Base-by-base conservation (phyloP, 306 rosid genomes). In the Benincasa hispida region DNA sequence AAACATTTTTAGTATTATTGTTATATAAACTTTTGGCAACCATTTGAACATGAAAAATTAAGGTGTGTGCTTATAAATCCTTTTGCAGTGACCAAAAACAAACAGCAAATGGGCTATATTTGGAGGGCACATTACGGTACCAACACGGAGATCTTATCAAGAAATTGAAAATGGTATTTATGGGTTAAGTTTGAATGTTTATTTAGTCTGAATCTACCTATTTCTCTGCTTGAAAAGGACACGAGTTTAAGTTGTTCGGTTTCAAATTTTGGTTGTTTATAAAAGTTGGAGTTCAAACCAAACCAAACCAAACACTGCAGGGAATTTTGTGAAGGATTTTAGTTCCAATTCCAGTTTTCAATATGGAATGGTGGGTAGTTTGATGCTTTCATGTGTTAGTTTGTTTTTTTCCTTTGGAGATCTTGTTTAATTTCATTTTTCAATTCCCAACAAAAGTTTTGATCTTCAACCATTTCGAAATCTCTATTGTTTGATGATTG, bases 91-190 rank as follows among this genome's bases (percentile, higher is more conserved):
- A 28, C 45, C 30, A 47, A 5, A 48, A 72, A 27, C 76, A 72
- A 72, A 72, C 76, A 72, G 42, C 41, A 25, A 28, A 72, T 72
- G 51, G 76, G 76, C 15, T 25, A 9, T 48, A 28, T 9, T 17
- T 72, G 58, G 59, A 72, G 24, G 76, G 58, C 39, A 72, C 19
- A 48, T 37, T 48, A 41, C 8, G 28, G 18, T 50, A 25, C 28
- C 76, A 28, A 5, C 61, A 72, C 6, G 15, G 5, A 3, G 61
- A 72, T 72, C 41, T 25, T 72, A 19, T 72, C 45, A 51, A 30
- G 76, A 72, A 72, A n/a, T 12, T 51, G 76, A 50, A 72, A 72
- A 68, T 51, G 76, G 76, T 72, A 72, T 48, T 72, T 72, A 25
- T 72, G 76, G 76, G 41, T 70, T 47, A 50, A 50, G 42, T 72